phyloP scores from a whole-genome alignment of 495 filamentous ascomycete genomes.

The Tuber umbilicatum region DNA sequence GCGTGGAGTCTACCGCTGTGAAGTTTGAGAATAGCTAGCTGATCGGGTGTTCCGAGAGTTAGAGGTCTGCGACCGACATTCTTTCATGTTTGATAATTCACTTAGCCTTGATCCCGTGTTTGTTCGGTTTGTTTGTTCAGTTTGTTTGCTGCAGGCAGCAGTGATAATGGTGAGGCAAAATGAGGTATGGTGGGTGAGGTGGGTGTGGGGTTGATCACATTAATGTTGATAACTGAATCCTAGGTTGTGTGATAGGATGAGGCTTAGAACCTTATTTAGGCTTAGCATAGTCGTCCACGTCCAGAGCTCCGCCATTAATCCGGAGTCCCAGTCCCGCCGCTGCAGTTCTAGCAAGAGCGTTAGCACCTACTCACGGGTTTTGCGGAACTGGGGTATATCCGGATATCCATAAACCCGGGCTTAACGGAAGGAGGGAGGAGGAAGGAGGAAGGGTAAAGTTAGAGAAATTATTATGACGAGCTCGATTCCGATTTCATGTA shows the following conservation, averaged over 20 bases:
- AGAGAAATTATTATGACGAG: too few species aligned
- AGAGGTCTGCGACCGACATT: constrained; percentile 39
- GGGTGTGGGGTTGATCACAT: neutral
- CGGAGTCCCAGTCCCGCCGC: neutral
- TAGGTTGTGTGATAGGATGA: constrained; percentile 8
- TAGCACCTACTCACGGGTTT: neutral
- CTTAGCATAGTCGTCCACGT: constrained; percentile 7
- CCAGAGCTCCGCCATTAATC: neutral
- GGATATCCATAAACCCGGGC: neutral
- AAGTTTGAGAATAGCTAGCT: constrained; percentile 35
- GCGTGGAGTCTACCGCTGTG: constrained; percentile 22
- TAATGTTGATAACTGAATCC: constrained; percentile 3
- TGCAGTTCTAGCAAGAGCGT: too few species aligned
- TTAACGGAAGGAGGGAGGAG: neutral
- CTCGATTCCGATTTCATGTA: too few species aligned
- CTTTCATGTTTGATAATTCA: neutral
- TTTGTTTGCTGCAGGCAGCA: neutral
- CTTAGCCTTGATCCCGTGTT: neutral
- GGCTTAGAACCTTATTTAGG: constrained; percentile 37
- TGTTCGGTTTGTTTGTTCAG: too few species aligned
- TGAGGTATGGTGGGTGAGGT: neutral
- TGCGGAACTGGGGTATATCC: neutral
- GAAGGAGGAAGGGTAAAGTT: too few species aligned
- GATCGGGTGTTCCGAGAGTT: constrained; percentile 37
- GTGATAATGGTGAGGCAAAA: neutral